Percentiles rank a stretch among this genome's conserved stretches.
Conservation (phyloP, 2,329 filamentous ascomycete species). For the Alternaria dauci region DNA sequence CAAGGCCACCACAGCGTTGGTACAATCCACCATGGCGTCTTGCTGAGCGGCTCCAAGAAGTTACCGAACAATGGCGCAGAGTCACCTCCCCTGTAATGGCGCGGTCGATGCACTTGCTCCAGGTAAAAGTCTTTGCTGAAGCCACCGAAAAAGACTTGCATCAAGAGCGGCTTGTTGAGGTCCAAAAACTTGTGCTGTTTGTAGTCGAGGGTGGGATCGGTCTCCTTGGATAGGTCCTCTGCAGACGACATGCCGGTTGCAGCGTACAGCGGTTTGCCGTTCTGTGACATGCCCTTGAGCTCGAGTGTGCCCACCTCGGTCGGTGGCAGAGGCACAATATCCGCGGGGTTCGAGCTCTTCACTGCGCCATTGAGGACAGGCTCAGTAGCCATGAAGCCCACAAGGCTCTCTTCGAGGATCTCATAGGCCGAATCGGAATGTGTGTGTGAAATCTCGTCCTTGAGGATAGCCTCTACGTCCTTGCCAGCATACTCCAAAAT, state of each 20-base stretch:
- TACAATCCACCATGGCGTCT: constrained; percentile 93
- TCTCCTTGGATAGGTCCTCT: constrained; percentile 87
- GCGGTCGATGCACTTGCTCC: constrained; percentile 91
- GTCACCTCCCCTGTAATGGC: constrained; percentile 92
- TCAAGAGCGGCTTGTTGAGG: constrained; percentile 80
- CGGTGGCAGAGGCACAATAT: constrained; percentile 63
- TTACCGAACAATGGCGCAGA: constrained; percentile 97
- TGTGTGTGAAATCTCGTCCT: constrained; percentile 80
- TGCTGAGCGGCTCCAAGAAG: constrained; percentile 95
- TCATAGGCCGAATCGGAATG: constrained; percentile 97
- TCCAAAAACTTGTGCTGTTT: constrained; percentile 94
- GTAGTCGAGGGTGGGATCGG: constrained; percentile 78
- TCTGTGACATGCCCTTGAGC: constrained; percentile 57
- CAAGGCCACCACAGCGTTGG: constrained; percentile 86
- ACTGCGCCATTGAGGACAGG: constrained; percentile 62
- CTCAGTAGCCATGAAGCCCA: constrained; percentile 78
- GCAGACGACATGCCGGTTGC: constrained; percentile 87
- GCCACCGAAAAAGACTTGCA: constrained; percentile 86
- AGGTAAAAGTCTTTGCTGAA: constrained; percentile 98
- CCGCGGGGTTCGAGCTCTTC: constrained; percentile 57
- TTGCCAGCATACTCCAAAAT: constrained; percentile 90
- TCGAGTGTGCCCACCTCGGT: constrained; percentile 59
- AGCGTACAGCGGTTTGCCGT: constrained; percentile 61
- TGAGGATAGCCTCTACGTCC: constrained; percentile 82
- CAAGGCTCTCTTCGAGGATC: constrained; percentile 83